phyloP scores from a whole-genome alignment of 2,329 filamentous ascomycete genomes.

The Ceratocystis huliohia region DNA sequence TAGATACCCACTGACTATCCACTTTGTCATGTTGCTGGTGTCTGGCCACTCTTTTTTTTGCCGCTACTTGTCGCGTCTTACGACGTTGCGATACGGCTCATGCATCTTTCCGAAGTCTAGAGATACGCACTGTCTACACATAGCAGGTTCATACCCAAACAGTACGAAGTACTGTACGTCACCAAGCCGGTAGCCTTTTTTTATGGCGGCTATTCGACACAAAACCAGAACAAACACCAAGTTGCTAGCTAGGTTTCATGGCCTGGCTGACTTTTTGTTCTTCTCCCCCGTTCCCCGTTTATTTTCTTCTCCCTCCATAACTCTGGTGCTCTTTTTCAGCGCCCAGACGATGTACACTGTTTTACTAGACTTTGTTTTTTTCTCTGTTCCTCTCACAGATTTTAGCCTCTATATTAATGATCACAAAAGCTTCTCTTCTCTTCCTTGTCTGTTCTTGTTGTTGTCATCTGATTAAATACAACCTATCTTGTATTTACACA shows the following conservation, averaged over 20 bases:
- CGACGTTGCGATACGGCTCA: neutral
- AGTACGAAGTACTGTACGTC: neutral
- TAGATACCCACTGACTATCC: too few relatives aligned
- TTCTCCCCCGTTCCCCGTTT: too few relatives aligned
- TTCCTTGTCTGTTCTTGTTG: neutral
- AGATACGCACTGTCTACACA: neutral
- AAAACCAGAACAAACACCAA: neutral
- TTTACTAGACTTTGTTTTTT: constrained; percentile 2
- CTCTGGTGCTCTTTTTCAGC: neutral
- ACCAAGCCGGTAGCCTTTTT: neutral
- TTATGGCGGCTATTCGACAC: neutral
- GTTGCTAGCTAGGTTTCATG: neutral
- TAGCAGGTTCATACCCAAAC: neutral
- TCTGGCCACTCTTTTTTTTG: neutral
- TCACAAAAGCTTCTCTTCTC: neutral
- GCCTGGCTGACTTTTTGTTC: neutral
- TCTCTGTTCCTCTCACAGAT: neutral
- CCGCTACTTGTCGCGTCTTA: neutral
- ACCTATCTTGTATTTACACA: too few relatives aligned
- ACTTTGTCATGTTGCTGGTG: too few relatives aligned
- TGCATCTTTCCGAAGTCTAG: neutral
- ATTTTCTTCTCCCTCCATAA: neutral
- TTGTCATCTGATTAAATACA: too few relatives aligned
- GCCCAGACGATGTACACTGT: constrained; percentile 12
- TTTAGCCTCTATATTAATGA: neutral